Evolutionary conservation across 305 asterid genomes (phyloP).

Genomic region (Fraxinus xanthoxyloides): DNA sequence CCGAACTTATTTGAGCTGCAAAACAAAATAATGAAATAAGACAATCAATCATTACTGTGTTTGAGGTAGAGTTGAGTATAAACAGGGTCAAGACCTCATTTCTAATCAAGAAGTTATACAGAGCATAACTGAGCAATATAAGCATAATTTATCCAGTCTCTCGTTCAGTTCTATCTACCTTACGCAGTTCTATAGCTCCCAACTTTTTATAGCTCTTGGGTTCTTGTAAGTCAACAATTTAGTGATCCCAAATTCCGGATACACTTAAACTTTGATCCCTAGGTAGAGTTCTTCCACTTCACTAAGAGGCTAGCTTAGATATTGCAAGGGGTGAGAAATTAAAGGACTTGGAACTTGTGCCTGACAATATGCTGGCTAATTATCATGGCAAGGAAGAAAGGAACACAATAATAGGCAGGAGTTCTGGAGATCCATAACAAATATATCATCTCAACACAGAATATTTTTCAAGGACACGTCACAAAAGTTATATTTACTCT

Average conservation of each 20-base stretch:
- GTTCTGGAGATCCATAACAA: not conserved
- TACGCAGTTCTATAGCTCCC: not conserved
- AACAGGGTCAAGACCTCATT: not conserved
- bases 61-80: not conserved
- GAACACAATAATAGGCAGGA: not conserved
- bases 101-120: not conserved
- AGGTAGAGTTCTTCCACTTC: not conserved
- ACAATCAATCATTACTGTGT: not conserved
- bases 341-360: not conserved
- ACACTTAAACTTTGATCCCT: not conserved
- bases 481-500: not conserved
- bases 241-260: not conserved
- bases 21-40: conserved; percentile 1
- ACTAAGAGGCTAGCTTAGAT: not conserved
- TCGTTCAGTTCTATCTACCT: not conserved
- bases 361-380: not conserved
- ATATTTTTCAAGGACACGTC: not conserved
- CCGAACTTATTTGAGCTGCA: conserved; percentile 66
- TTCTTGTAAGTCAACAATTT: not conserved
- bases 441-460: not conserved
- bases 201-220: not conserved
- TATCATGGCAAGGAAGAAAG: not conserved
- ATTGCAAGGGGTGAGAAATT: not conserved
- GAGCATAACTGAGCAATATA: not conserved
- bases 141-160: not conserved